Evolutionary conservation across 345 rosid genomes (phyloP).

Genomic region (Arabis alpina): DNA sequence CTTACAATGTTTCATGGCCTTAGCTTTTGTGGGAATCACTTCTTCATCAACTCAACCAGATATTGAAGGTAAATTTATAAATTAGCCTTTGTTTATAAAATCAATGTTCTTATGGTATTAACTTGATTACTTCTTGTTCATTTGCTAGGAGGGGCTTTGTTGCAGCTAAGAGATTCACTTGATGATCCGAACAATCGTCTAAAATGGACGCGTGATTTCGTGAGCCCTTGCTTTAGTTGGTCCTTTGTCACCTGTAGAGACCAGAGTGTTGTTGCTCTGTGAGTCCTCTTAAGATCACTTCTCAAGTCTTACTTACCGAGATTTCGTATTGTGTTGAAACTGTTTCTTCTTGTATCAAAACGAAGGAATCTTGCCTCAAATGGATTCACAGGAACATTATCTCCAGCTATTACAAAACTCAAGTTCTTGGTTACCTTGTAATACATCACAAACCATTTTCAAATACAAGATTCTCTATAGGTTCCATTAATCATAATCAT

Average conservation of each 20-base stretch:
- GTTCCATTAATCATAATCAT: background rate
- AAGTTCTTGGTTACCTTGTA: constrained; percentile 77
- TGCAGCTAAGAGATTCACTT: constrained; percentile 56
- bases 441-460: constrained; percentile 40
- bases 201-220: constrained; percentile 62
- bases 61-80: constrained; percentile 61
- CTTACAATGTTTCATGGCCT: constrained; percentile 47
- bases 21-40: constrained; percentile 45
- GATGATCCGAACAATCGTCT: constrained; percentile 56
- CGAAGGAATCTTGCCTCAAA: constrained; percentile 70
- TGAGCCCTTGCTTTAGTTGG: constrained; percentile 95
- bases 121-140: constrained; percentile 14
- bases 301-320: background rate
- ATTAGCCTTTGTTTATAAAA: background rate
- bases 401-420: constrained; percentile 67
- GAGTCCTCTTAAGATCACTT: constrained; percentile 42
- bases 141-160: constrained; percentile 72
- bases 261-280: constrained; percentile 74
- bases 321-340: constrained; percentile 12
- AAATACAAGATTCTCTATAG: constrained; percentile 5
- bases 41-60: constrained; percentile 61
- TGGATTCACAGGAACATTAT: constrained; percentile 84
- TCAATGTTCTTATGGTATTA: constrained; percentile 2
- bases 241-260: constrained; percentile 72
- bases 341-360: constrained; percentile 8